A percentile compares a stretch with the other conserved stretches of the same genome.
Evolutionary conservation across 306 rosid genomes (phyloP).

Genomic region (Cucurbita ficifolia): DNA sequence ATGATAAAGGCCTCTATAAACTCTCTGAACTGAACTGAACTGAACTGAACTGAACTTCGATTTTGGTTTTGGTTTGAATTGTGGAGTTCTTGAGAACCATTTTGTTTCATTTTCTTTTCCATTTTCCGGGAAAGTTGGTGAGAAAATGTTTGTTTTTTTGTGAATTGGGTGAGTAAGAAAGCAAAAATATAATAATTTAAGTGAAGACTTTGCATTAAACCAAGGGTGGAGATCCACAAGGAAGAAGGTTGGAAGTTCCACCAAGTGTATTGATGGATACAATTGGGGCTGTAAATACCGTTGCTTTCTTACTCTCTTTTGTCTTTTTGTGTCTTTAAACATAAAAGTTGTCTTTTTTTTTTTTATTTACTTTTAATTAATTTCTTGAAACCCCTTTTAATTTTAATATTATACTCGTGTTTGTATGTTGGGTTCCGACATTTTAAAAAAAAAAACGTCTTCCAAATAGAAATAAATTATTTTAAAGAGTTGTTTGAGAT

Average conservation of each 20-base stretch:
- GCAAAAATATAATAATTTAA: no score
- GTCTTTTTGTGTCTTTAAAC: neutral
- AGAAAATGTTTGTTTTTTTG: neutral
- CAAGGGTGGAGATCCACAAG: neutral
- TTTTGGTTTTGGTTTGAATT: neutral
- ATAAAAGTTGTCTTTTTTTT: neutral
- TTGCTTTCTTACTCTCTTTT: neutral
- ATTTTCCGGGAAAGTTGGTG: neutral
- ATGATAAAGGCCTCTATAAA: neutral
- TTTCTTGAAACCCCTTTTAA: no score
- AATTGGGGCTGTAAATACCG: neutral
- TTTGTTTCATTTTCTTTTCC: neutral
- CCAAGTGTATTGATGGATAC: neutral
- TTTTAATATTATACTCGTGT: no score
- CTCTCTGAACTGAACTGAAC: neutral
- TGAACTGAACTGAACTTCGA: neutral
- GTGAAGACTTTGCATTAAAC: no score
- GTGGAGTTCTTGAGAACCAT: neutral
- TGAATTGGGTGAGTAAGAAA: neutral
- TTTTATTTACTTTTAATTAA: no score
- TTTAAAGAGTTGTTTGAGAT: no score
- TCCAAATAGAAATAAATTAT: no score
- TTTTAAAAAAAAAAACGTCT: no score
- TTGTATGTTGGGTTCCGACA: no score
- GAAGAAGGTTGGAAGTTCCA: slow-evolving; percentile 3